A percentile compares a stretch with the other conserved stretches of the same genome.
Evolutionary conservation across 495 filamentous ascomycete genomes (phyloP).

Genomic region (Penicillium mononematosum): DNA sequence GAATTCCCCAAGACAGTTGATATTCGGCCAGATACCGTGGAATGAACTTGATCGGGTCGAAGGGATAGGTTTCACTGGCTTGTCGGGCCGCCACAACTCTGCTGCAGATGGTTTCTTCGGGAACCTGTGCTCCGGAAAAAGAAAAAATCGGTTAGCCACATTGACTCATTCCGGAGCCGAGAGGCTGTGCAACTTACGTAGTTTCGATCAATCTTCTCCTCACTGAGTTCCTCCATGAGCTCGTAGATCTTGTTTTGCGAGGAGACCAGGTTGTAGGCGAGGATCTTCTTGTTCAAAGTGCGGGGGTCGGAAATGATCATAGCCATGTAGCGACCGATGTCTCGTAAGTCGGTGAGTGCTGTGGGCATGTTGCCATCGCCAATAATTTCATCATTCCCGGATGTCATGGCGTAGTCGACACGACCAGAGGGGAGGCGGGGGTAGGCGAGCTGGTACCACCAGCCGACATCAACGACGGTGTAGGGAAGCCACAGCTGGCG

Average conservation of each 20-base stretch:
- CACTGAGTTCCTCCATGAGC: constrained; percentile 51
- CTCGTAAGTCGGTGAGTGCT: constrained; percentile 51
- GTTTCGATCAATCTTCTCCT: constrained; percentile 53
- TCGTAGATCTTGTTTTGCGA: constrained; percentile 51
- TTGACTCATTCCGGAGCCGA: background rate
- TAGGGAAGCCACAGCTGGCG: constrained; percentile 53
- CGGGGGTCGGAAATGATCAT: constrained; percentile 54
- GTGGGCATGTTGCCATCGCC: constrained; percentile 51
- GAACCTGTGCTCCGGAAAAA: constrained; percentile 32
- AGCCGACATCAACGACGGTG: constrained; percentile 62
- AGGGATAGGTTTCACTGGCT: constrained; percentile 50
- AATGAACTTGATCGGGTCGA: constrained; percentile 47
- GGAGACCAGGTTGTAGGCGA: constrained; percentile 51
- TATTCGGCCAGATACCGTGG: constrained; percentile 48
- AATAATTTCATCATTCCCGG: constrained; percentile 45
- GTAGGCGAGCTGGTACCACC: constrained; percentile 57
- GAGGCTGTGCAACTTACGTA: constrained; percentile 44
- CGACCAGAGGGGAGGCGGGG: constrained; percentile 52
- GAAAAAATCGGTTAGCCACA: constrained; percentile 12
- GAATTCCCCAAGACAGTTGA: constrained; percentile 50
- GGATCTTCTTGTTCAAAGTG: constrained; percentile 58
- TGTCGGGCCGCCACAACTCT: constrained; percentile 42
- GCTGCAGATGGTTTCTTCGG: constrained; percentile 46
- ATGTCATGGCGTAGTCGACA: constrained; percentile 51
- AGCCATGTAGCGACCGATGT: constrained; percentile 58